Evolutionary conservation across 2,329 filamentous ascomycete species (phyloP).

Genomic region (Botrytis squamosa): DNA sequence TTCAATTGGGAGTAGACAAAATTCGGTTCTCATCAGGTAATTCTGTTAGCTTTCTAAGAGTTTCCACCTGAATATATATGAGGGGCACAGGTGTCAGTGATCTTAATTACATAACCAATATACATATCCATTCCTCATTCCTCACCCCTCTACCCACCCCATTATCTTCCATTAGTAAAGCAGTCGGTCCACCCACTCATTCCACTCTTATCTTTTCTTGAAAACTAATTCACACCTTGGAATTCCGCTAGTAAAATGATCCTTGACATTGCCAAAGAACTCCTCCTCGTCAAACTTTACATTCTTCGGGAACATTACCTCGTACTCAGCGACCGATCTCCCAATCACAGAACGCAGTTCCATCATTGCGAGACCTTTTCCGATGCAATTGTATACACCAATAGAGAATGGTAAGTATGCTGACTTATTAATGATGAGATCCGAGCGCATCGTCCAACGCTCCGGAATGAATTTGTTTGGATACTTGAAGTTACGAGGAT

Average conservation of each 20-base stretch:
- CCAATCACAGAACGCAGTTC: conserved; percentile 36
- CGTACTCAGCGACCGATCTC: background rate
- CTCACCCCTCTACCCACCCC: background rate
- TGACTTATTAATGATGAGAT: conserved; percentile 30
- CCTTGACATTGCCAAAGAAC: background rate
- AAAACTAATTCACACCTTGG: conserved; percentile 4
- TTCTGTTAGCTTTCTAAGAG: background rate
- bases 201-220: background rate
- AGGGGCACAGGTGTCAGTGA: background rate
- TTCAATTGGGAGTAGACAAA: background rate
- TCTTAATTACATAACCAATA: background rate
- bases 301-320: background rate
- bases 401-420: conserved; percentile 37
- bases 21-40: background rate
- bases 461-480: conserved; percentile 39
- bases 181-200: background rate
- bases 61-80: background rate
- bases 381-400: conserved; percentile 33
- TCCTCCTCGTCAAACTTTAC: background rate
- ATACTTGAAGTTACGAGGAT: conserved; percentile 21
- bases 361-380: conserved; percentile 39
- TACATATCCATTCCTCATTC: background rate
- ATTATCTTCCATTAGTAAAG: background rate
- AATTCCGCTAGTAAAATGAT: background rate
- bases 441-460: conserved; percentile 33